phyloP scores from a whole-genome alignment of 2,329 filamentous ascomycete genomes.

The Penicillium brasilianum region DNA sequence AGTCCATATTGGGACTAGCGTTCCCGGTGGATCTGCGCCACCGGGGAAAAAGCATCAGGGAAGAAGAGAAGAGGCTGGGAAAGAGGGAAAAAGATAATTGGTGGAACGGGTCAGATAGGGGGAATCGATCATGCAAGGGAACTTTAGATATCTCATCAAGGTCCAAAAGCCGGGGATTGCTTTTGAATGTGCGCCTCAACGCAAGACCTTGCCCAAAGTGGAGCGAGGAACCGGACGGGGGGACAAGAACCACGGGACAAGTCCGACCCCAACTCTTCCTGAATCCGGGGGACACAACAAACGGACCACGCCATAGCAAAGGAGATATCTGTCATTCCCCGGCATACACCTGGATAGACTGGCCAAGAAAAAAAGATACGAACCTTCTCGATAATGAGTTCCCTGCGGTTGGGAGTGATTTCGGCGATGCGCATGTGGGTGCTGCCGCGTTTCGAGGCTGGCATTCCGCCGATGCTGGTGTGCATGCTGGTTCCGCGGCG shows the following conservation, averaged over 20 bases:
- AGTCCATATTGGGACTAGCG: constrained; percentile 39
- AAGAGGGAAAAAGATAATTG: constrained; percentile 6
- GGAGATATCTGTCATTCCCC: background rate
- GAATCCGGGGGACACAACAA: constrained; percentile 30
- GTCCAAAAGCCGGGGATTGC: background rate
- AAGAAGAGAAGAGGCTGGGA: constrained; percentile 10
- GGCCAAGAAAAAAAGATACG: constrained; percentile 7
- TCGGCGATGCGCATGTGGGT: constrained; percentile 27
- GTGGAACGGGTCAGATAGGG: constrained; percentile 5
- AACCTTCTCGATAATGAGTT: constrained; percentile 25
- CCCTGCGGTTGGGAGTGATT: constrained; percentile 30
- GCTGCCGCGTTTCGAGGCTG: constrained; percentile 20
- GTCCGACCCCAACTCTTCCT: constrained; percentile 27
- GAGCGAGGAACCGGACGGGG: constrained; percentile 16
- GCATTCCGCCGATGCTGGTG: constrained; percentile 23
- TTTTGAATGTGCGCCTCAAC: background rate
- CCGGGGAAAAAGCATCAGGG: constrained; percentile 27
- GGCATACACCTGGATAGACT: constrained; percentile 1
- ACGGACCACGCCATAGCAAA: constrained; percentile 11
- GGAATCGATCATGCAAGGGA: background rate
- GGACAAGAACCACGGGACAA: constrained; percentile 27
- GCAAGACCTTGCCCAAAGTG: constrained; percentile 14
- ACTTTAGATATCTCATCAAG: background rate
- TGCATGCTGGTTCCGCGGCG: constrained; percentile 20
- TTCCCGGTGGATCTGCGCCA: constrained; percentile 43